Conservation (phyloP, 208 protist species). For the Crithidia brevicula region DNA sequence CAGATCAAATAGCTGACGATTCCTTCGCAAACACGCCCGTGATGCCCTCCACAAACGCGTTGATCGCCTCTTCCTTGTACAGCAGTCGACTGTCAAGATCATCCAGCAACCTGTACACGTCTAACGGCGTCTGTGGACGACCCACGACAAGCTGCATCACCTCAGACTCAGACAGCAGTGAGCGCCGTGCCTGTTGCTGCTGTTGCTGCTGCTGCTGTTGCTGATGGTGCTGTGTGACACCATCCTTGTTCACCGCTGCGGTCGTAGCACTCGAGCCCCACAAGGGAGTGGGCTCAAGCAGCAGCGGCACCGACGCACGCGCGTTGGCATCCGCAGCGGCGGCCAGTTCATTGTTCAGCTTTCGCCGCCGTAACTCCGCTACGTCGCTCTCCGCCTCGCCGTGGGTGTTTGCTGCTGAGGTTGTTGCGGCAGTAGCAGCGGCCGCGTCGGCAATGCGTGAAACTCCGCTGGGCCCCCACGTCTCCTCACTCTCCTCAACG, state of each 20-base stretch:
- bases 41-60: constrained; percentile 51
- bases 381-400: not conserved
- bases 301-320: constrained; percentile 17
- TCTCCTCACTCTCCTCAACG: not conserved
- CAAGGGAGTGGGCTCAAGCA: constrained; percentile 30
- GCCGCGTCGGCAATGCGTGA: too few species aligned
- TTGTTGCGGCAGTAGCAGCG: too few species aligned
- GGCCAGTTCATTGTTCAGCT: not conserved
- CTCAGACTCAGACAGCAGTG: constrained; percentile 49
- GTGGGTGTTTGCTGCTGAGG: too few species aligned
- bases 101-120: constrained; percentile 75
- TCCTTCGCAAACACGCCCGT: constrained; percentile 21
- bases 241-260: too few species aligned
- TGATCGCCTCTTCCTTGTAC: constrained; percentile 48
- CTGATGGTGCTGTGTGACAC: too few species aligned
- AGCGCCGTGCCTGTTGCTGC: constrained; percentile 9
- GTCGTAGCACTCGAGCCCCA: constrained; percentile 5
- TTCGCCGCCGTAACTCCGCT: not conserved
- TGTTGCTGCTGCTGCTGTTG: not conserved
- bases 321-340: not conserved
- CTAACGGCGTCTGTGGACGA: constrained; percentile 45
- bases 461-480: too few species aligned
- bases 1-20: not conserved
- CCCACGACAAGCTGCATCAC: constrained; percentile 67
- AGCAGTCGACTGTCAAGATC: constrained; percentile 44